Percentiles rank a stretch among this genome's conserved stretches.
Evolutionary conservation across 73 alveolate species (phyloP).

Genomic region (Tetrahymena borealis): DNA sequence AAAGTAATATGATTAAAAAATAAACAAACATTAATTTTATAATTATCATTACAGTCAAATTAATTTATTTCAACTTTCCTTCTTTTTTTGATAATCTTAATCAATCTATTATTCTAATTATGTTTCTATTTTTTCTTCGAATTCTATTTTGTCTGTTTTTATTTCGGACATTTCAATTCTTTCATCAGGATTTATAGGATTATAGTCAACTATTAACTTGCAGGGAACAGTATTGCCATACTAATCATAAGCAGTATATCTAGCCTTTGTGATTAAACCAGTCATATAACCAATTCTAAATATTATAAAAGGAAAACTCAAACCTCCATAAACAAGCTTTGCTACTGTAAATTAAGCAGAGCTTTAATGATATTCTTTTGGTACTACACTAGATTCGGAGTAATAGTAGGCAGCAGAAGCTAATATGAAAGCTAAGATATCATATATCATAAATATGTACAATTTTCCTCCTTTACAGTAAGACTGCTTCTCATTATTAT

Average conservation of each 20-base stretch:
- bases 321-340: slow-evolving; percentile 26
- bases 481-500: background rate
- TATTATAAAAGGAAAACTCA: slow-evolving; percentile 29
- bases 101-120: too few relatives aligned
- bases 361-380: background rate
- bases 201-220: too few relatives aligned
- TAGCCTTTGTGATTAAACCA: slow-evolving; percentile 25
- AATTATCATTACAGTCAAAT: too few relatives aligned
- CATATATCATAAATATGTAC: slow-evolving; percentile 30
- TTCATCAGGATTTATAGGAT: too few relatives aligned
- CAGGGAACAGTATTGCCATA: slow-evolving; percentile 40
- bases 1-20: too few relatives aligned
- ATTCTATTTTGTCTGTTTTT: too few relatives aligned
- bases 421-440: slow-evolving; percentile 25
- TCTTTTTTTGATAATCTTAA: too few relatives aligned
- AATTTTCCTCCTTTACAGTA: slow-evolving; percentile 20
- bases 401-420: slow-evolving; percentile 12
- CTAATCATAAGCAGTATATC: slow-evolving; percentile 33
- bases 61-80: too few relatives aligned
- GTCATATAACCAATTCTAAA: slow-evolving; percentile 12
- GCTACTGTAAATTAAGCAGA: slow-evolving; percentile 3
- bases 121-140: too few relatives aligned
- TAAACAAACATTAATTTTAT: too few relatives aligned
- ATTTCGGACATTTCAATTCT: too few relatives aligned
- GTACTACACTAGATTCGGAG: background rate